Percentiles rank a stretch among this genome's conserved stretches.
Evolutionary conservation across 768 basidiomycete species (phyloP).

Genomic region (Amanita rubescens): DNA sequence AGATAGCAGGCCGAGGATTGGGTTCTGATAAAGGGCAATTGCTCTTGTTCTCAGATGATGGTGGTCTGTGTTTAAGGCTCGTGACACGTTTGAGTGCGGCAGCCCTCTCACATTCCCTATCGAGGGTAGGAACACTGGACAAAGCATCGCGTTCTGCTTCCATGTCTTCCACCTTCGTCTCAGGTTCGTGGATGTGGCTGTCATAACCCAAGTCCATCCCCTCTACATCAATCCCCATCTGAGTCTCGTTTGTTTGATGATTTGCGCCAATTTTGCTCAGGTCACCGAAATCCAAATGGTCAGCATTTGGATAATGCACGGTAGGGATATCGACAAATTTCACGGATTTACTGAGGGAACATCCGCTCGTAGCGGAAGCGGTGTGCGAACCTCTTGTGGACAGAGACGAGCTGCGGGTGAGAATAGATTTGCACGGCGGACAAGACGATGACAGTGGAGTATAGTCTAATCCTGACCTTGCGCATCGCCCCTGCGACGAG

Average conservation of each 20-base stretch:
- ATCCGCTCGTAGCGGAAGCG: background rate
- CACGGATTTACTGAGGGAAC: slow-evolving; percentile 45
- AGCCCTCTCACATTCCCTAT: slow-evolving; percentile 18
- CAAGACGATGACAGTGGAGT: slow-evolving; percentile 21
- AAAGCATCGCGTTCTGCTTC: slow-evolving; percentile 17
- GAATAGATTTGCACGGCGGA: slow-evolving; percentile 50
- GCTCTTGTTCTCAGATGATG: background rate
- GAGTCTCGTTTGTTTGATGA: background rate
- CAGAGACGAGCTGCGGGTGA: slow-evolving; percentile 45
- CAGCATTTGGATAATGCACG: slow-evolving; percentile 39
- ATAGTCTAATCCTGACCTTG: slow-evolving; percentile 9
- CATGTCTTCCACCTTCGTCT: slow-evolving; percentile 1
- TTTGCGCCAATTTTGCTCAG: slow-evolving; percentile 3
- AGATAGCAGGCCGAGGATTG: slow-evolving; percentile 29
- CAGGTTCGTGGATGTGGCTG: background rate
- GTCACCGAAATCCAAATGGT: slow-evolving; percentile 21
- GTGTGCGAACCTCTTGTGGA: slow-evolving; percentile 31
- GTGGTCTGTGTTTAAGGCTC: slow-evolving; percentile 20
- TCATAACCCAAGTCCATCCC: slow-evolving; percentile 30
- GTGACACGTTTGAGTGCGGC: slow-evolving; percentile 29
- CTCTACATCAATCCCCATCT: slow-evolving; percentile 29
- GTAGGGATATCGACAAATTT: slow-evolving; percentile 66
- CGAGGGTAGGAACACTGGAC: slow-evolving; percentile 18
- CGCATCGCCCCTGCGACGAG: slow-evolving; percentile 14
- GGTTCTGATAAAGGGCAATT: background rate